Evolutionary conservation across 2,329 filamentous ascomycete genomes (phyloP).

Genomic region (Aspergillus sp.): DNA sequence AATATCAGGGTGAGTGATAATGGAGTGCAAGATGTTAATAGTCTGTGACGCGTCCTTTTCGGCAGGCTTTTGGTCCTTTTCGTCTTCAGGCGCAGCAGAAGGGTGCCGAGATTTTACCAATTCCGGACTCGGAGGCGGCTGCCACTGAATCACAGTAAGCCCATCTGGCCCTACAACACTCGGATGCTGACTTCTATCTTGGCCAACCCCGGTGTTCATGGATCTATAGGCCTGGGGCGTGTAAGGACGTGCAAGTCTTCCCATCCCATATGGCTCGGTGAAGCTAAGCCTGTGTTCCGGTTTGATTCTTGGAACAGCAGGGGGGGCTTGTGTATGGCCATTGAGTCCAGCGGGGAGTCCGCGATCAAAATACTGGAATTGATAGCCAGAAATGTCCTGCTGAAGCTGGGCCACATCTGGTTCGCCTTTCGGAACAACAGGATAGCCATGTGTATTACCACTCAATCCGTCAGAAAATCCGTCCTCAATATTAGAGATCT

Average conservation of each 20-base stretch:
- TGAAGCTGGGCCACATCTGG: neutral
- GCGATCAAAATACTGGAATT: neutral
- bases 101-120: neutral
- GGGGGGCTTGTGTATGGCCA: neutral
- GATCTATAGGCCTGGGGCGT: neutral
- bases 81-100: no score
- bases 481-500: no score
- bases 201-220: neutral
- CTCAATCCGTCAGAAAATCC: no score
- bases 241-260: neutral
- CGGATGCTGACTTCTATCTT: no score
- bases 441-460: neutral
- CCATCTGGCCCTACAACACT: neutral
- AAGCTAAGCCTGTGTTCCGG: no score
- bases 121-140: neutral
- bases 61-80: no score
- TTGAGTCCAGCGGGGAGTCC: neutral
- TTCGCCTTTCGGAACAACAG: neutral
- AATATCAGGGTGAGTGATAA: constrained; percentile 46
- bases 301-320: no score
- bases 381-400: neutral
- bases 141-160: neutral
- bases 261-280: neutral
- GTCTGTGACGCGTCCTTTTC: no score
- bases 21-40: constrained; percentile 12